A percentile compares a stretch with the other conserved stretches of the same genome.
Conservation (phyloP, 345 rosid species). For the Syzygium aqueum region DNA sequence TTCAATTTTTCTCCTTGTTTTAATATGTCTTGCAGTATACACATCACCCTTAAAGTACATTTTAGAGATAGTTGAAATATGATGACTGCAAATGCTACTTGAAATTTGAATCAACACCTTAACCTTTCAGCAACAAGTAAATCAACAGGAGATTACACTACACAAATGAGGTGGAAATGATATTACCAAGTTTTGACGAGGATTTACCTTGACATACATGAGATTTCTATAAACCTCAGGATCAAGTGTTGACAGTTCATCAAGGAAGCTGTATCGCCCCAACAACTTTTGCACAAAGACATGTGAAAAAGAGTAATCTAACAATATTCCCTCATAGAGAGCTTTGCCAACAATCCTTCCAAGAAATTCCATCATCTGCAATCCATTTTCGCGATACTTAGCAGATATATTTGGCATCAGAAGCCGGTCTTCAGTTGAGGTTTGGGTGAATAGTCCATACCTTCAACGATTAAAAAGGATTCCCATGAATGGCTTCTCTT, state of each 20-base stretch:
- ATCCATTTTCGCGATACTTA: conserved; percentile 71
- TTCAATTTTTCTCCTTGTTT: neutral
- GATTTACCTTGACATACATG: conserved; percentile 90
- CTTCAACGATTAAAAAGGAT: conserved; percentile 21
- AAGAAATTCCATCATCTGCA: conserved; percentile 92
- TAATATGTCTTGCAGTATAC: neutral
- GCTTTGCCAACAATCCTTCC: conserved; percentile 99
- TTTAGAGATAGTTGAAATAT: neutral
- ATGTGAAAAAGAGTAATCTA: conserved; percentile 89
- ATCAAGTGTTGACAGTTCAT: conserved; percentile 94
- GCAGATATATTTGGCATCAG: conserved; percentile 87
- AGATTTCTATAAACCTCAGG: conserved; percentile 87
- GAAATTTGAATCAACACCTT: neutral
- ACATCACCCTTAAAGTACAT: neutral
- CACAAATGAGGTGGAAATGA: neutral
- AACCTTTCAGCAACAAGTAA: neutral
- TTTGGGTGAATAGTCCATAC: conserved; percentile 87
- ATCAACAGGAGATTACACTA: neutral
- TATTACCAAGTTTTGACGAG: neutral
- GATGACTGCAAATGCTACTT: neutral
- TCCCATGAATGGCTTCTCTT: neutral
- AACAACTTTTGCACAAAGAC: conserved; percentile 89
- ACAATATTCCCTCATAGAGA: conserved; percentile 89
- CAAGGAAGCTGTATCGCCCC: conserved; percentile 95
- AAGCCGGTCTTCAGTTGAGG: conserved; percentile 73